Percentiles rank a stretch among this genome's conserved stretches.
Conservation (phyloP, 108 stramenopile genomes). For the Nitzschia sp. region DNA sequence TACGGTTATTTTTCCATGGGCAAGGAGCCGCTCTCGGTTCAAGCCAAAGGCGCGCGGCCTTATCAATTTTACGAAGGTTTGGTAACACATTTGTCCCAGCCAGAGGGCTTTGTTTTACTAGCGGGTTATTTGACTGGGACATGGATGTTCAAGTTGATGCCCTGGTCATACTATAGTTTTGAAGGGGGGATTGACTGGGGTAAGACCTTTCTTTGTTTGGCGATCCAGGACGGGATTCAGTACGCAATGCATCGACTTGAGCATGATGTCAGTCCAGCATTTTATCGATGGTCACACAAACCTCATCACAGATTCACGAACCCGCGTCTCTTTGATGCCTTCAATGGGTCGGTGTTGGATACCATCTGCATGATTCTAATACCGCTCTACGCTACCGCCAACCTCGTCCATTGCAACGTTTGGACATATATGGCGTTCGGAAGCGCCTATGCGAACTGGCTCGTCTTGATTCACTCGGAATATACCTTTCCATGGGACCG, state of each 20-base stretch:
- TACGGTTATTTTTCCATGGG: slow-evolving; percentile 38
- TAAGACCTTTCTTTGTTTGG: slow-evolving; percentile 61
- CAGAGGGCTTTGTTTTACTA: slow-evolving; percentile 90
- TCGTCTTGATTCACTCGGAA: slow-evolving; percentile 91
- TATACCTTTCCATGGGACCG: slow-evolving; percentile 76
- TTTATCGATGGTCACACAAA: slow-evolving; percentile 91
- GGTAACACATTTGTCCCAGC: slow-evolving; percentile 82
- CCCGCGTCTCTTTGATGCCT: slow-evolving; percentile 94
- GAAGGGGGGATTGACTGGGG: slow-evolving; percentile 77
- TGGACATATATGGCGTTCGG: slow-evolving; percentile 98
- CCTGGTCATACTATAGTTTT: slow-evolving; percentile 82
- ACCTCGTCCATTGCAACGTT: slow-evolving; percentile 82
- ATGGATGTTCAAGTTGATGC: slow-evolving; percentile 89
- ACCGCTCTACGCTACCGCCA: slow-evolving; percentile 84
- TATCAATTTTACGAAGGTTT: slow-evolving; percentile 78
- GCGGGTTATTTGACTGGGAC: slow-evolving; percentile 77
- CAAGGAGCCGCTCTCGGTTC: slow-evolving; percentile 67
- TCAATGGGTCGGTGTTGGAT: slow-evolving; percentile 87
- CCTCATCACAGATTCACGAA: slow-evolving; percentile 95
- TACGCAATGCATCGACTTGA: slow-evolving; percentile 85
- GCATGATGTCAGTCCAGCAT: slow-evolving; percentile 70
- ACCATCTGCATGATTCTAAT: slow-evolving; percentile 90
- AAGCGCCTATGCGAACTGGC: slow-evolving; percentile 84
- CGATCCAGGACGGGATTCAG: slow-evolving; percentile 87
- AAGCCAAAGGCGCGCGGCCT: slow-evolving; percentile 63